A percentile compares a stretch with the other conserved stretches of the same genome.
phyloP scores from a whole-genome alignment of 2,329 filamentous ascomycete species.

The Alternaria hordeiaustralica region DNA sequence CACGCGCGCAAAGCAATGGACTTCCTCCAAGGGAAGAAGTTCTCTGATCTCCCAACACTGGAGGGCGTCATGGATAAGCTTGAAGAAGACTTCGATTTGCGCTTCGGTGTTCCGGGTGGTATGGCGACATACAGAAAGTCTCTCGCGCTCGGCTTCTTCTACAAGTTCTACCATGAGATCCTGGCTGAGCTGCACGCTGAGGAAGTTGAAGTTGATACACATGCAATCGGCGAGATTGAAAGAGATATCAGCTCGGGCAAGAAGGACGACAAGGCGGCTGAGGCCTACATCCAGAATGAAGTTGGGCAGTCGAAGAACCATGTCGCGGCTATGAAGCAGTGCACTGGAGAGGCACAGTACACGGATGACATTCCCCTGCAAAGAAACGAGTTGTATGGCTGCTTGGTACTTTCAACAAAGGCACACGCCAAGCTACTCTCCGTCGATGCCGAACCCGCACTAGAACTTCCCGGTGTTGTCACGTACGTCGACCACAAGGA shows the following conservation, averaged over 20 bases:
- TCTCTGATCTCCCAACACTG: slow-evolving; percentile 80
- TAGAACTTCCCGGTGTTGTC: slow-evolving; percentile 85
- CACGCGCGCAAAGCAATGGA: slow-evolving; percentile 78
- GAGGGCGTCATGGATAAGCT: slow-evolving; percentile 90
- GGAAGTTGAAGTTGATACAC: slow-evolving; percentile 65
- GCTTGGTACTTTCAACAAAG: slow-evolving; percentile 85
- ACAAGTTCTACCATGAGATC: slow-evolving; percentile 93
- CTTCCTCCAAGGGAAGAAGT: slow-evolving; percentile 77
- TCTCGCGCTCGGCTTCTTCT: slow-evolving; percentile 91
- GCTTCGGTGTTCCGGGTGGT: slow-evolving; percentile 90
- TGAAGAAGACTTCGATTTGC: slow-evolving; percentile 86
- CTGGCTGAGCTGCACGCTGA: slow-evolving; percentile 67
- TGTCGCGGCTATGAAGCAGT: slow-evolving; percentile 90
- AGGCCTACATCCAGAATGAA: slow-evolving; percentile 80
- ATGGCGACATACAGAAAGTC: slow-evolving; percentile 97
- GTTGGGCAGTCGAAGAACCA: slow-evolving; percentile 87
- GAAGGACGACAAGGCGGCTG: slow-evolving; percentile 77
- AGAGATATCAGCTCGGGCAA: slow-evolving; percentile 79
- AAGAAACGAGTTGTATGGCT: slow-evolving; percentile 88
- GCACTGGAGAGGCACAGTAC: slow-evolving; percentile 92
- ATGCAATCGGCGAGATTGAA: slow-evolving; percentile 85
- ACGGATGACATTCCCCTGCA: slow-evolving; percentile 91
- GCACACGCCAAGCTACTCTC: slow-evolving; percentile 83
- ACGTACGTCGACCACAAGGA: slow-evolving; percentile 84
- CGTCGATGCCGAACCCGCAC: slow-evolving; percentile 75